Conservation (phyloP, 2,329 filamentous ascomycete species). For the Ceratocystis papillata region DNA sequence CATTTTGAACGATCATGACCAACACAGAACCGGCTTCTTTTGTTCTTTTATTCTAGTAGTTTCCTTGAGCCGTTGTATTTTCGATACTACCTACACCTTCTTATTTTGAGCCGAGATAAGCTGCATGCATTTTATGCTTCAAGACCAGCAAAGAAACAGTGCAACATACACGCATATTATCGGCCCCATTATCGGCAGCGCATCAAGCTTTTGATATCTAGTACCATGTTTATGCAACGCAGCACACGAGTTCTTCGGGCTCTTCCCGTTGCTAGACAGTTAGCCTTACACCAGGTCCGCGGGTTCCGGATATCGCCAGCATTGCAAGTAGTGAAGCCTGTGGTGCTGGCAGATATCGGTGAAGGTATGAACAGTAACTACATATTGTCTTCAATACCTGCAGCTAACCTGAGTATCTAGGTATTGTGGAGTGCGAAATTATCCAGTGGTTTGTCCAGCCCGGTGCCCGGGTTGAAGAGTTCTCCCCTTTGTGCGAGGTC, state of each 20-base stretch:
- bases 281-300: neutral
- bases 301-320: constrained; percentile 30
- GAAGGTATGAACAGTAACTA: constrained; percentile 49
- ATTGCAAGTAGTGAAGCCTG: constrained; percentile 58
- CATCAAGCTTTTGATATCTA: neutral
- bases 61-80: neutral
- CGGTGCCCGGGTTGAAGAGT: constrained; percentile 90
- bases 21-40: constrained; percentile 1
- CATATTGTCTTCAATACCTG: neutral
- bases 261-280: neutral
- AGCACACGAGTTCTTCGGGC: constrained; percentile 39
- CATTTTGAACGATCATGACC: neutral
- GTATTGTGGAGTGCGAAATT: constrained; percentile 95
- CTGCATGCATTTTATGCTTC: neutral
- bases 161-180: neutral
- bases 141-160: neutral
- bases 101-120: neutral
- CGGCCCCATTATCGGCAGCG: neutral
- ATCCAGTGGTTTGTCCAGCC: constrained; percentile 99
- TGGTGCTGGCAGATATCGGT: constrained; percentile 73
- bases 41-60: neutral
- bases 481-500: constrained; percentile 94
- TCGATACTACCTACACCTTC: neutral
- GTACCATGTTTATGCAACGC: constrained; percentile 45
- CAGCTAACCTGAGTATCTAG: constrained; percentile 37